phyloP scores from a whole-genome alignment of 225 moss, liverwort and hornwort species.

The Pseudoscleropodium purum region DNA sequence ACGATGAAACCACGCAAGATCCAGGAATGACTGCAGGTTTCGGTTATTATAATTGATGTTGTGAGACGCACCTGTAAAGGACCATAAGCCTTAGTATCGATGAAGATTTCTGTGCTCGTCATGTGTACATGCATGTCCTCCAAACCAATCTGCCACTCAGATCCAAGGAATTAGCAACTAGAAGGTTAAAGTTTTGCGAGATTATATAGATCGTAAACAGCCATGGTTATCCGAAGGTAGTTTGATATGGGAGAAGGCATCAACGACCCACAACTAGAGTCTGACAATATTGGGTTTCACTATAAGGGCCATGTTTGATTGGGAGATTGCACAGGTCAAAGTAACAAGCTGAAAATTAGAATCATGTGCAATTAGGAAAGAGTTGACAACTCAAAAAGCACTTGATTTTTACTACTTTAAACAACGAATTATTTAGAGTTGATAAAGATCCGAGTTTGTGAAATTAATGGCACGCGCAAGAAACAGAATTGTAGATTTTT shows the following conservation, averaged over 20 bases:
- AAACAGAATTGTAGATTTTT: neutral
- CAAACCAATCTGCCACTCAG: conserved; percentile 22
- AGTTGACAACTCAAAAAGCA: neutral
- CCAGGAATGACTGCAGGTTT: neutral
- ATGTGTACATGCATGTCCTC: conserved; percentile 37
- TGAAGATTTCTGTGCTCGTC: conserved; percentile 33
- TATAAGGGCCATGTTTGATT: neutral
- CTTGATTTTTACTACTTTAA: neutral
- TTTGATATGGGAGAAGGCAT: neutral
- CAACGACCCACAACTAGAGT: neutral
- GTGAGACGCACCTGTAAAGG: conserved; percentile 21
- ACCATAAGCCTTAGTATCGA: conserved; percentile 30
- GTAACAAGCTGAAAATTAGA: neutral
- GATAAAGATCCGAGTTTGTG: neutral
- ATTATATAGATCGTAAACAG: neutral
- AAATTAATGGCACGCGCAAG: neutral
- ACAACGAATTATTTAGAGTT: neutral
- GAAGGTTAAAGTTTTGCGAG: neutral
- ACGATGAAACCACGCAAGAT: neutral
- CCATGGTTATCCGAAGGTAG: neutral
- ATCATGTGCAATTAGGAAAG: neutral
- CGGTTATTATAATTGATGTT: neutral
- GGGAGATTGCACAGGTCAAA: neutral
- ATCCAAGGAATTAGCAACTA: neutral
- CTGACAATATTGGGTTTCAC: neutral